phyloP scores from a whole-genome alignment of 352 stramenopile genomes.

The Phytophthora uliginosa region DNA sequence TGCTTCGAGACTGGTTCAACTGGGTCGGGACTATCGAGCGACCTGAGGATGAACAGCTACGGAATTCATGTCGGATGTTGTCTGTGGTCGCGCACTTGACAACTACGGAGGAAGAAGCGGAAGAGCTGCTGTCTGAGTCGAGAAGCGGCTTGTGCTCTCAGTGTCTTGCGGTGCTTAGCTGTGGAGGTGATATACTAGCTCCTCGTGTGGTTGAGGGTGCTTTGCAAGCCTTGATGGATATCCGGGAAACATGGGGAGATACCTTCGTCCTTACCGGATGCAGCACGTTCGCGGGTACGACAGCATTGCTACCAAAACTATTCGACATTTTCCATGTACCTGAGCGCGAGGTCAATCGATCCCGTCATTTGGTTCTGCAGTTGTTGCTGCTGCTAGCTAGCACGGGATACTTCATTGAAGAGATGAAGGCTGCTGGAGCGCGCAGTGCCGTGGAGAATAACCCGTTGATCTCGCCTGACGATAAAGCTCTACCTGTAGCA shows the following conservation, averaged over 20 bases:
- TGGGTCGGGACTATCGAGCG: constrained; percentile 11
- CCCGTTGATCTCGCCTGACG: constrained; percentile 48
- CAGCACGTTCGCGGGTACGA: constrained; percentile 22
- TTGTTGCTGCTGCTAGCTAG: constrained; percentile 68
- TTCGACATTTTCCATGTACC: constrained; percentile 50
- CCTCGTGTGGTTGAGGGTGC: constrained; percentile 29
- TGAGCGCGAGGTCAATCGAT: constrained; percentile 25
- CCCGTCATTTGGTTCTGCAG: constrained; percentile 58
- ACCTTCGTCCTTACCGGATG: constrained; percentile 40
- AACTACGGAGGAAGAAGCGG: constrained; percentile 8
- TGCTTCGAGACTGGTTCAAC: constrained; percentile 35
- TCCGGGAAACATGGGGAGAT: constrained; percentile 41
- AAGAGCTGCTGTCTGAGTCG: constrained; percentile 2
- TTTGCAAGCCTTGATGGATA: constrained; percentile 41
- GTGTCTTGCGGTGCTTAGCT: constrained; percentile 26
- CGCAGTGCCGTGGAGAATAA: constrained; percentile 71
- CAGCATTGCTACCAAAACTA: constrained; percentile 43
- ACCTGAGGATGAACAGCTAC: constrained; percentile 16
- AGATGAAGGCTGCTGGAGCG: constrained; percentile 64
- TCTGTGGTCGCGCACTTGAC: constrained; percentile 26
- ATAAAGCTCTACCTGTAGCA: constrained; percentile 70
- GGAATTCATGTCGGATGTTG: constrained; percentile 39
- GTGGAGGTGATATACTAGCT: constrained; percentile 11
- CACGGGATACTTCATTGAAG: constrained; percentile 55
- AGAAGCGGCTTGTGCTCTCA: constrained; percentile 26